Evolutionary conservation across 1,284 basidiomycete genomes (phyloP), one percentile per base, ranked within the genome.

Genomic region (Xerocomus alliaceus): DNA sequence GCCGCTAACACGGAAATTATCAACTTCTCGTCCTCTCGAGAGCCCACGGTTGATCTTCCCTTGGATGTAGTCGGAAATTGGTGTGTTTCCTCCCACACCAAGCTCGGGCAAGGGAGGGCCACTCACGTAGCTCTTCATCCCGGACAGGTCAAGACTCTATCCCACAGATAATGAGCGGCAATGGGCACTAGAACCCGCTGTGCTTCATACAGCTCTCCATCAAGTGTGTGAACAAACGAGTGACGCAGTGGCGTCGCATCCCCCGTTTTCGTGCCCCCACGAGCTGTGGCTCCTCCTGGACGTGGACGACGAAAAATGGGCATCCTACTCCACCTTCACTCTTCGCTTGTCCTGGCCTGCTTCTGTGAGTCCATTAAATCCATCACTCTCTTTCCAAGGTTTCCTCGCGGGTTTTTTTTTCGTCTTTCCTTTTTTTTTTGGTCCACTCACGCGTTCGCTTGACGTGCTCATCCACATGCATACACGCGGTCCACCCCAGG

Each of bases 271-370:
- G 37, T 88, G 86, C 63, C 77, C 79, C 6, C 79, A 87, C 66
- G 86, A 87, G 62, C 65, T 82, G 15, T 90, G 88, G 87, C 58
- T 87, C 26, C 66, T 74, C 13, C 78, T 90, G 10, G 82, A 87
- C 70, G 71, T 88, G 20, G 83, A 85, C 66, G 71, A 77, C 61
- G 64, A 67, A 2, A 60, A 60, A 7, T 89, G 87, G 87, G 65
- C 62, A 12, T 60, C 66, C 2, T 83, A 83, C 67, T 66, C 76
- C 26, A 80, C 81, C 44, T 90, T 86, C 68, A 89, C 88, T 2
- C 74, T 90, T 34, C 78, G 88, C 39, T 61, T 88, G 20, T 90
- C 89, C 37, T 90, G 85, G 84, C 82, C 87, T 31, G 88, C 88
- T 55, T 87, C 80, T 18, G 89, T 91, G 68, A 68, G 87, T 81